Conservation (phyloP, 108 stramenopile species). For the Skeletonema marinoi region DNA sequence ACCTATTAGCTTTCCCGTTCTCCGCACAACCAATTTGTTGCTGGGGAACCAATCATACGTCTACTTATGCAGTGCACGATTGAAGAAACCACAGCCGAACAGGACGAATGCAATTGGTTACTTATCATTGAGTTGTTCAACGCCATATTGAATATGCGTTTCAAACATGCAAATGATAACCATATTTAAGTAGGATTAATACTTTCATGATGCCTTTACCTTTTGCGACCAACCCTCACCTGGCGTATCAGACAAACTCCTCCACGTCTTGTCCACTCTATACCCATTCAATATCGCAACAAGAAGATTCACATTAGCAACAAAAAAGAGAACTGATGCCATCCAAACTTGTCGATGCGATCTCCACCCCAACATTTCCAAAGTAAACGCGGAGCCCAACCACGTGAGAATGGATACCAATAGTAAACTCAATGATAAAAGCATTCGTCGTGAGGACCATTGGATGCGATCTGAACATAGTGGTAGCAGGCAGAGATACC, state of each 20-base stretch:
- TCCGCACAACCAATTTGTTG: no score
- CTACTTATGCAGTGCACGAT: no score
- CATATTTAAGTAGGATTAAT: background rate
- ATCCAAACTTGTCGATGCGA: conserved; percentile 78
- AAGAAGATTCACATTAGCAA: conserved; percentile 77
- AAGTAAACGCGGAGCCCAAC: conserved; percentile 76
- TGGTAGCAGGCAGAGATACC: conserved; percentile 92
- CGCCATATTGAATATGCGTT: no score
- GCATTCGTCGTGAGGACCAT: conserved; percentile 41
- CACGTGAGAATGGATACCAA: conserved; percentile 59
- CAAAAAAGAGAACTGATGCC: conserved; percentile 73
- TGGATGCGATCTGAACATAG: conserved; percentile 62
- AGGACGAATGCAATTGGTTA: no score
- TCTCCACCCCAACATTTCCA: conserved; percentile 85
- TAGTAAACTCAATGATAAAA: conserved; percentile 37
- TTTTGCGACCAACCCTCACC: background rate
- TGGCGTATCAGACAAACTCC: background rate
- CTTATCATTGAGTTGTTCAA: no score
- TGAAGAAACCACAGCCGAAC: no score
- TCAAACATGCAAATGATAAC: no score
- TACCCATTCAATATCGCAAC: conserved; percentile 53
- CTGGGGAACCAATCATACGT: no score
- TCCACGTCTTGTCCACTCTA: background rate
- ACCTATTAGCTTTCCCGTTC: no score
- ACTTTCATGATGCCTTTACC: background rate